Percentiles rank a stretch among this genome's conserved stretches.
Conservation (phyloP, 2,329 filamentous ascomycete species). For the Venturia effusa region DNA sequence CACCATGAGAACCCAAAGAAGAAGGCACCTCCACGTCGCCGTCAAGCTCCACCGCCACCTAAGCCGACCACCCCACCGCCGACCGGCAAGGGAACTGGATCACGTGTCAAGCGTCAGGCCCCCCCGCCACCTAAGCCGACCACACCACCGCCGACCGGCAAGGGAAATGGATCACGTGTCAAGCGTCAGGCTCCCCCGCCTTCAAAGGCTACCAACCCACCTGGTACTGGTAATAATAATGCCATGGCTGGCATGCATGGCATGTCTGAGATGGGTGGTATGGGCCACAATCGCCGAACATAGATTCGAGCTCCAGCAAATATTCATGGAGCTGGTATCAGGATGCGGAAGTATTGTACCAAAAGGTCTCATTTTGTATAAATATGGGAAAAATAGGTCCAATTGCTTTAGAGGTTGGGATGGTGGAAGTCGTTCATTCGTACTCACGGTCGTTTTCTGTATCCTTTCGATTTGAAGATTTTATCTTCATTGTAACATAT, state of each 20-base stretch:
- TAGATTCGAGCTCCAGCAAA: not conserved
- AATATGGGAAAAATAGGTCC: too few relatives aligned
- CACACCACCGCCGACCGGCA: not conserved
- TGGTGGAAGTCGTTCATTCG: too few relatives aligned
- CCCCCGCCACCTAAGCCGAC: not conserved
- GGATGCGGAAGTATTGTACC: too few relatives aligned
- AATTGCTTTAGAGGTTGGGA: too few relatives aligned
- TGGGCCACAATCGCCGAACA: not conserved
- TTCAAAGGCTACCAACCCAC: not conserved
- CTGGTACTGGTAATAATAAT: too few relatives aligned
- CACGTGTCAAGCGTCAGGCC: not conserved
- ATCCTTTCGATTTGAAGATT: too few relatives aligned
- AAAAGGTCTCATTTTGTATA: too few relatives aligned
- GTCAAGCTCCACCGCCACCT: not conserved
- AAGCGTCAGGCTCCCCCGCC: not conserved
- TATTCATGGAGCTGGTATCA: too few relatives aligned
- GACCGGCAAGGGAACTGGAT: not conserved
- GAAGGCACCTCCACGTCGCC: not conserved
- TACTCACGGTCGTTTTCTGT: too few relatives aligned
- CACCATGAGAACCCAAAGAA: not conserved
- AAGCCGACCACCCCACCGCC: not conserved
- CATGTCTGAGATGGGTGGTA: not conserved
- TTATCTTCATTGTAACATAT: too few relatives aligned
- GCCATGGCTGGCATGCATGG: not conserved
- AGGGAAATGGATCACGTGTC: not conserved